A percentile compares a stretch with the other conserved stretches of the same genome.
Evolutionary conservation across 2,329 filamentous ascomycete genomes (phyloP).

Genomic region (Colletotrichum kahawae): DNA sequence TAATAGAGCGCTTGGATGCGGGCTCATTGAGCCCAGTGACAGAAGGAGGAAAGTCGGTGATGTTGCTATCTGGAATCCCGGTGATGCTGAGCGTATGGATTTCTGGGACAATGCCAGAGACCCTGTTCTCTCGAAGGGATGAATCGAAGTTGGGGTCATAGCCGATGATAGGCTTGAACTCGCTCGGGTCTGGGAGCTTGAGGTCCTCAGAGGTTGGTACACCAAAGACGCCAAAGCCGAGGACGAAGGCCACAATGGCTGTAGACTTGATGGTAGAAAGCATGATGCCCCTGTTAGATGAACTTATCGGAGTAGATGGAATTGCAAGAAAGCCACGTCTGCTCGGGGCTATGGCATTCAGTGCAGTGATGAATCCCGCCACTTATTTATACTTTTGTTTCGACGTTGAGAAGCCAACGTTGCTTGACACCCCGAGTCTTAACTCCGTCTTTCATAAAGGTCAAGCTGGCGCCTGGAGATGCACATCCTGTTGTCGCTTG

Average conservation of each 20-base stretch:
- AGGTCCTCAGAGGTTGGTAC: not conserved
- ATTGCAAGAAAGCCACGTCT: not conserved
- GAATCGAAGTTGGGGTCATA: not conserved
- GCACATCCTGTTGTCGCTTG: not conserved
- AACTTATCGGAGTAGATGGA: fast-evolving
- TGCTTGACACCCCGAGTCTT: fast-evolving
- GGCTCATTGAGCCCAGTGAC: not conserved
- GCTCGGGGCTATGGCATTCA: not conserved
- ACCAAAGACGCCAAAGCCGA: not conserved
- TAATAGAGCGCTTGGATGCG: not conserved
- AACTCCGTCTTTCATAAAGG: not conserved
- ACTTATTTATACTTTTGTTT: not conserved
- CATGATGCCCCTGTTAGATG: not conserved
- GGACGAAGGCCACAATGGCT: not conserved
- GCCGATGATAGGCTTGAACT: not conserved
- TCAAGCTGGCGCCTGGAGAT: not conserved
- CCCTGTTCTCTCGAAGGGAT: not conserved
- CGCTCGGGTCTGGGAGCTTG: not conserved
- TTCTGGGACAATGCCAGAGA: not conserved
- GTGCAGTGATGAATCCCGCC: fast-evolving
- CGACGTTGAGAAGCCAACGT: not conserved
- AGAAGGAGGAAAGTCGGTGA: not conserved
- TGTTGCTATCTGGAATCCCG: not conserved
- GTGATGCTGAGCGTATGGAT: not conserved
- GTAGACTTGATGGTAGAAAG: not conserved